Conservation (phyloP, 176 grass and related monocot genomes). For the Ensete glaucum region DNA sequence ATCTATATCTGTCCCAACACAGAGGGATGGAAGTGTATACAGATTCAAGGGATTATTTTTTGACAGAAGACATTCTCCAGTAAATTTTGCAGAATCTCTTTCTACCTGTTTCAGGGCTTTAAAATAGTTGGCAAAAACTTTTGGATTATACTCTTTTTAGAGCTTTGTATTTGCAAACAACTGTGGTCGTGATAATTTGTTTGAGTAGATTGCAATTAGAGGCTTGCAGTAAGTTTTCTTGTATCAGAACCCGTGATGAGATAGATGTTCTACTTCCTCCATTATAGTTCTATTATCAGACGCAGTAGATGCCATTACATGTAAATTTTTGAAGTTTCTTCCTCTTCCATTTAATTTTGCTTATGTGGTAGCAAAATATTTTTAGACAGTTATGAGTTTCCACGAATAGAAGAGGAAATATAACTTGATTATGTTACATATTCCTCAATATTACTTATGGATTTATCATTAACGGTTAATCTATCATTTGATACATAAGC, state of each 20-base stretch:
- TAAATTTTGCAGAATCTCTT: background rate
- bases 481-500: too few species aligned
- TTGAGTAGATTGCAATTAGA: background rate
- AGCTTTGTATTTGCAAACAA: background rate
- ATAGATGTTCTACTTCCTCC: too few species aligned
- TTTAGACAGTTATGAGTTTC: too few species aligned
- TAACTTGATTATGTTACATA: too few species aligned
- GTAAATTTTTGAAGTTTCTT: too few species aligned
- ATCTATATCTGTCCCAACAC: background rate
- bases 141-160: background rate
- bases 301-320: too few species aligned
- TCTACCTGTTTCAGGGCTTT: background rate
- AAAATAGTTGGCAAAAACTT: background rate
- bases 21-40: background rate
- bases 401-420: too few species aligned
- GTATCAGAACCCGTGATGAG: background rate
- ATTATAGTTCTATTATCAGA: too few species aligned
- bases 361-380: too few species aligned
- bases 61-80: background rate
- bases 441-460: too few species aligned
- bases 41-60: slow-evolving; percentile 1
- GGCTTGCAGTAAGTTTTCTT: background rate
- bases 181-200: background rate
- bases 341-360: too few species aligned
- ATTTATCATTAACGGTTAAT: too few species aligned